A percentile compares a stretch with the other conserved stretches of the same genome.
Conservation (phyloP, 164 flowering plant species). For the Macadamia tetraphylla region DNA sequence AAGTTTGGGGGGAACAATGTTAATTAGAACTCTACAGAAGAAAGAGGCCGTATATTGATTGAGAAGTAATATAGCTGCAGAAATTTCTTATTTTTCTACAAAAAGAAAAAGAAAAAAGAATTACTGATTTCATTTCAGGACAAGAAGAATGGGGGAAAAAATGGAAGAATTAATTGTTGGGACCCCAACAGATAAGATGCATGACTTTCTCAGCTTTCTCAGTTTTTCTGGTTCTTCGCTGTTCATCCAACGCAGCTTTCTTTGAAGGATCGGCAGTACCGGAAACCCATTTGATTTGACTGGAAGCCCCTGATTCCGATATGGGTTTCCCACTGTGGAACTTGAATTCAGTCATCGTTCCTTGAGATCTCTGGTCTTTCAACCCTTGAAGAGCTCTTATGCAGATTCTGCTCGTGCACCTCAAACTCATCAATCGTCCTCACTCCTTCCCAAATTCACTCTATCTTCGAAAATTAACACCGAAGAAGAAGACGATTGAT, state of each 20-base stretch:
- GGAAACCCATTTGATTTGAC: neutral
- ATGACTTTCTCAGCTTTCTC: conserved; percentile 1
- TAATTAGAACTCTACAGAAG: no score
- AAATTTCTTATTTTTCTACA: no score
- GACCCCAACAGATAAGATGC: neutral
- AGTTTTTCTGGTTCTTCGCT: neutral
- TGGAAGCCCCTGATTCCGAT: neutral
- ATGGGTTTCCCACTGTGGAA: neutral
- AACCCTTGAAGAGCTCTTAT: neutral
- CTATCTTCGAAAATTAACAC: no score
- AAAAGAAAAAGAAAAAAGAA: no score
- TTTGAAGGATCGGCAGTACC: neutral
- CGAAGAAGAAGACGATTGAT: no score
- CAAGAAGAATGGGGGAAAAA: no score
- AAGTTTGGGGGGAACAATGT: no score
- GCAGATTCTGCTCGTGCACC: neutral
- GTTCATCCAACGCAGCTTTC: neutral
- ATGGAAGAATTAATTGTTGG: neutral
- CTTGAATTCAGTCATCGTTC: neutral
- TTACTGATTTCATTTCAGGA: no score
- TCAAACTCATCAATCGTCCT: neutral
- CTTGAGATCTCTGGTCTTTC: neutral
- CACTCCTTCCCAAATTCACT: no score
- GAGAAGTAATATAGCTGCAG: no score
- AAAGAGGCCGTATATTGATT: no score